Base-by-base conservation (phyloP, 768 basidiomycete genomes). In the Phaffia tasmanica region DNA sequence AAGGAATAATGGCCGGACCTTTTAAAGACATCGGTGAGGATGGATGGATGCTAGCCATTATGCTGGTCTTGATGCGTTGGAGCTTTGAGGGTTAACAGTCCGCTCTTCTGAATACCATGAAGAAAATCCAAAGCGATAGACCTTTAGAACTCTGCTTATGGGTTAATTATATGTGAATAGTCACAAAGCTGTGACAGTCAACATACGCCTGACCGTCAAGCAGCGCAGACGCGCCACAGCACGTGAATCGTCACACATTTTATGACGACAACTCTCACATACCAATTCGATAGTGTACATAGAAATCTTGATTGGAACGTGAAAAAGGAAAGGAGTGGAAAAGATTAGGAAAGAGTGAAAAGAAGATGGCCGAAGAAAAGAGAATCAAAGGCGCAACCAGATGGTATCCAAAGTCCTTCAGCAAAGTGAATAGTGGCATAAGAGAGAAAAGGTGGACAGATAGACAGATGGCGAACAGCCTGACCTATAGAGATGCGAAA, bases 371-470 rank as follows among this genome's bases (percentile, higher is more conserved):
- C 14, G 4, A 42, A 53, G 57, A 18, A 2, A 47, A 19, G 50
- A 58, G 50, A 25, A 23, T n/a, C n/a, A n/a, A 29, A n/a, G 56
- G 27, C 51, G 49, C 27, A 59, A 59, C 21, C 29, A 35, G 53
- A 29, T 27, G 35, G 46, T 25, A 21, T 59, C 32, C 9, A 59
- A 32, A 30, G 47, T 23, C 30, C 32, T 16, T 27, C 27, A 35
- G 50, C 11, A 18, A 23, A 29, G 54, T 48, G 25, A n/a, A n/a
- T n/a, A n/a, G n/a, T n/a, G n/a, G n/a, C n/a, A n/a, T n/a, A n/a
- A 19, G 29, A 61, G 32, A 35, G 25, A 29, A 51, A 53, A 57
- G 8, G 35, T 30, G 58, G 58, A 19, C 25, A 61, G 35, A 60
- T 48, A 30, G 30, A 55, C 35, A 42, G 35, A 42, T 42, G 35